Percentiles rank a stretch among this genome's conserved stretches.
Conservation (phyloP, 345 rosid genomes). For the Schrenkiella parvula region DNA sequence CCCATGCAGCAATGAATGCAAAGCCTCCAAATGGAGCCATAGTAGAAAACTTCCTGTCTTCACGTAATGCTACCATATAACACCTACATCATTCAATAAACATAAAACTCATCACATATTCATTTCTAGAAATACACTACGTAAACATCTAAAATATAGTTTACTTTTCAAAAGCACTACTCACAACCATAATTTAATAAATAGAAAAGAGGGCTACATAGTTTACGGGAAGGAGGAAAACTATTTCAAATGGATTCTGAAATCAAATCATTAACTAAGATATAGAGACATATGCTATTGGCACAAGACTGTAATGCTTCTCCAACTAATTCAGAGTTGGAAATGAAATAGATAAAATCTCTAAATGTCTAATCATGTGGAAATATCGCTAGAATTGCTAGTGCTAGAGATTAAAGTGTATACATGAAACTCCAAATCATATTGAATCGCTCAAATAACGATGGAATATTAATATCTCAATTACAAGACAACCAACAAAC, state of each 20-base stretch:
- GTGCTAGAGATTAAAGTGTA: not conserved
- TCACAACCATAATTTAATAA: too few relatives aligned
- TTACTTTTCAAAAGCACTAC: too few relatives aligned
- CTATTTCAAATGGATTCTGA: not conserved
- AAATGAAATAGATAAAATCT: not conserved
- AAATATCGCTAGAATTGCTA: not conserved
- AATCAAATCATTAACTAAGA: not conserved
- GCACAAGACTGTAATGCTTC: too few relatives aligned
- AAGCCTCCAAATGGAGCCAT: conserved; percentile 90
- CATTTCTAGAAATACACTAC: not conserved
- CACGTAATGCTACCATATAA: conserved; percentile 72
- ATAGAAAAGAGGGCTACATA: too few relatives aligned
- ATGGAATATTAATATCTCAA: not conserved
- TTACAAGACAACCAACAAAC: not conserved
- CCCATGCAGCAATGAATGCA: conserved; percentile 87
- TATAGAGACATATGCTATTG: not conserved
- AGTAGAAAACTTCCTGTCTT: conserved; percentile 73
- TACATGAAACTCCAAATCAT: not conserved
- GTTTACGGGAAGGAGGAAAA: not conserved
- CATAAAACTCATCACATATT: conserved; percentile 2
- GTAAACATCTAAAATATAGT: too few relatives aligned
- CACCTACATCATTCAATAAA: conserved; percentile 46
- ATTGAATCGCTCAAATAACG: not conserved
- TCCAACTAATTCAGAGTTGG: not conserved
- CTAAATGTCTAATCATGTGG: not conserved